A percentile compares a stretch with the other conserved stretches of the same genome.
phyloP scores from a whole-genome alignment of 2,329 filamentous ascomycete species.

The Aureobasidium leucospermi region DNA sequence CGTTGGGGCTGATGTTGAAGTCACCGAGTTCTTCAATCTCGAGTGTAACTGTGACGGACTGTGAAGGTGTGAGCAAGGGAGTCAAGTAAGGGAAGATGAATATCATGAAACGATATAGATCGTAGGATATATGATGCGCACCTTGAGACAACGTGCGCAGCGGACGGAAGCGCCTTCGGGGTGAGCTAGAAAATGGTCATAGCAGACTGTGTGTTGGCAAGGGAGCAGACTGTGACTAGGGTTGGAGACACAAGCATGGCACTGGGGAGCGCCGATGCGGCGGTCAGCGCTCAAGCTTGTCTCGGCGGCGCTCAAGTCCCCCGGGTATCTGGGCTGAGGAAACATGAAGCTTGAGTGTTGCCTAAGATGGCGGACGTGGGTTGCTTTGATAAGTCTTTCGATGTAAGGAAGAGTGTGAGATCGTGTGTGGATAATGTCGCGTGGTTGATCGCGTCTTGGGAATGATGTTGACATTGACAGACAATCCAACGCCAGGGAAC shows the following conservation, averaged over 20 bases:
- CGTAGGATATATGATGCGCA: neutral
- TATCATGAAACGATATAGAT: neutral
- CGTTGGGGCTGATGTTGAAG: neutral
- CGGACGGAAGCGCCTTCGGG: neutral
- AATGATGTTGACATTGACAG: neutral
- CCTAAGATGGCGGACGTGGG: neutral
- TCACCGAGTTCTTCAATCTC: neutral
- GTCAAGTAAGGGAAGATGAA: neutral
- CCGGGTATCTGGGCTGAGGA: neutral
- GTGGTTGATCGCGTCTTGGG: neutral
- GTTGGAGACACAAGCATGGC: neutral
- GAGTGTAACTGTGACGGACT: neutral
- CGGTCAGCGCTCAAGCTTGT: neutral
- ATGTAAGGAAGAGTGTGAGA: neutral
- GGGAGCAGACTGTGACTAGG: constrained; percentile 10
- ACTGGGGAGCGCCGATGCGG: constrained; percentile 6
- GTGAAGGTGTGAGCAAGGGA: neutral
- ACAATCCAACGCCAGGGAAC: neutral
- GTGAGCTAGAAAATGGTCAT: constrained; percentile 10
- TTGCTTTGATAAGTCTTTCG: neutral
- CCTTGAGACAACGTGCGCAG: constrained; percentile 9
- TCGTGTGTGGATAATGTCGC: neutral
- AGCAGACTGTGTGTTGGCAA: constrained; percentile 15
- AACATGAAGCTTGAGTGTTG: neutral
- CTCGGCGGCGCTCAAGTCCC: neutral